Percentiles rank a stretch among this genome's conserved stretches.
Evolutionary conservation across 2,329 filamentous ascomycete genomes (phyloP).

Genomic region (Elsinoe necatrix): DNA sequence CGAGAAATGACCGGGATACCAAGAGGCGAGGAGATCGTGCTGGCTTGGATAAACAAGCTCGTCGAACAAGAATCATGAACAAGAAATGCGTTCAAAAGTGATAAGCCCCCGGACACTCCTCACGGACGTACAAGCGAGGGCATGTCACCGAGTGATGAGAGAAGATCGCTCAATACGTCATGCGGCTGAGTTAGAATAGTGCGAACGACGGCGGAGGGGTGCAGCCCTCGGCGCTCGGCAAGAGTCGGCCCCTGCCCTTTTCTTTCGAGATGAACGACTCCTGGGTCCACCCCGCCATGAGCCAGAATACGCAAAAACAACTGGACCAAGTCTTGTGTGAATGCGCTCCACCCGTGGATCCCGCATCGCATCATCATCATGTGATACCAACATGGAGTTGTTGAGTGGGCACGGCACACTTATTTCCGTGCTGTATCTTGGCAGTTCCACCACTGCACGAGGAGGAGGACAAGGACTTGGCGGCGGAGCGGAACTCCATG

Average conservation of each 20-base stretch:
- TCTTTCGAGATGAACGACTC: not conserved
- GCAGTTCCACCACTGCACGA: too few relatives aligned
- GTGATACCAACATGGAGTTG: not conserved
- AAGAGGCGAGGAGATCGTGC: not conserved
- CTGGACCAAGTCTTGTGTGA: not conserved
- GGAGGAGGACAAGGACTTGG: too few relatives aligned
- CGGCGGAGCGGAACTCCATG: not conserved
- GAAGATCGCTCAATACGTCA: too few relatives aligned
- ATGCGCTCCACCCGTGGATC: not conserved
- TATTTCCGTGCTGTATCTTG: not conserved
- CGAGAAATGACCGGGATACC: conserved; percentile 8
- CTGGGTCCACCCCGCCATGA: not conserved
- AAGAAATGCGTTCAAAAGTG: not conserved
- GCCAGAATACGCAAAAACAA: not conserved
- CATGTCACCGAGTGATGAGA: too few relatives aligned
- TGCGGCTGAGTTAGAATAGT: not conserved
- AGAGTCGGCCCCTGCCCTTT: not conserved
- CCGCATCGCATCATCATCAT: not conserved
- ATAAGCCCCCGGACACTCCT: not conserved
- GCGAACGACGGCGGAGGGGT: not conserved
- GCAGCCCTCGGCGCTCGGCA: not conserved
- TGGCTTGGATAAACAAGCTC: conserved; percentile 2
- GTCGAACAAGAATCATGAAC: not conserved
- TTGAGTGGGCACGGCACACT: not conserved
- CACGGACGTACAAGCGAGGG: not conserved